Evolutionary conservation across 345 rosid genomes (phyloP).

Genomic region (Eucalyptus tenuipes): DNA sequence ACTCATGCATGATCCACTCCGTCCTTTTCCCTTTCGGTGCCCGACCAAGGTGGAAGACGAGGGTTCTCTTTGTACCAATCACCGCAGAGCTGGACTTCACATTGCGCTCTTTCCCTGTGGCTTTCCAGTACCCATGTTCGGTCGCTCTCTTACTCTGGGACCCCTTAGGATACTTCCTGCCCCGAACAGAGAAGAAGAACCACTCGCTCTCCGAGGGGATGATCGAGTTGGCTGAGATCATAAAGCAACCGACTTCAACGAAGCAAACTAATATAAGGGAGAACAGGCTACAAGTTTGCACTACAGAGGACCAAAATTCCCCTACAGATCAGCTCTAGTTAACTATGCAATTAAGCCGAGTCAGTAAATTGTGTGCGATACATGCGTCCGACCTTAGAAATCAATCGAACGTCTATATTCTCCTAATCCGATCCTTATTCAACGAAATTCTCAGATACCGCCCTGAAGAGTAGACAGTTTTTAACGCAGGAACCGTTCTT

Average conservation of each 20-base stretch:
- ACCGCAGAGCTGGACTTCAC: slow-evolving; percentile 38
- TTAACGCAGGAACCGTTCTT: neutral
- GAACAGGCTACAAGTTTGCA: neutral
- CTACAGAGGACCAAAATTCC: neutral
- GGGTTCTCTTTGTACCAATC: slow-evolving; percentile 79
- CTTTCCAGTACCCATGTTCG: slow-evolving; percentile 73
- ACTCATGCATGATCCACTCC: slow-evolving; percentile 91
- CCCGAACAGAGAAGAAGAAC: slow-evolving; percentile 70
- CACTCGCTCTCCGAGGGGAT: slow-evolving; percentile 65
- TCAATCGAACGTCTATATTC: neutral
- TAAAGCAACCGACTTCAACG: neutral
- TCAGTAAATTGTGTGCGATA: neutral
- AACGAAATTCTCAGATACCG: neutral
- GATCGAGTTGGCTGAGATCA: slow-evolving; percentile 20
- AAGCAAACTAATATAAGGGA: neutral
- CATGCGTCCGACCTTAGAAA: neutral
- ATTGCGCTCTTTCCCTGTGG: slow-evolving; percentile 69
- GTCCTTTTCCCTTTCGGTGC: slow-evolving; percentile 79
- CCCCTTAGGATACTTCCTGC: slow-evolving; percentile 79
- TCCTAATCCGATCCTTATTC: neutral
- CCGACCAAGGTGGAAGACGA: slow-evolving; percentile 70
- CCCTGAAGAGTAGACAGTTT: neutral
- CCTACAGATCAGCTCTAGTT: neutral
- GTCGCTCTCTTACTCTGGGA: slow-evolving; percentile 70
- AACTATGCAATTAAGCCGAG: neutral